These are phyloP conservation scores for Cercis canadensis DNA, from an alignment of 306 rosid species.

Conservation along the genomic window DNA sequence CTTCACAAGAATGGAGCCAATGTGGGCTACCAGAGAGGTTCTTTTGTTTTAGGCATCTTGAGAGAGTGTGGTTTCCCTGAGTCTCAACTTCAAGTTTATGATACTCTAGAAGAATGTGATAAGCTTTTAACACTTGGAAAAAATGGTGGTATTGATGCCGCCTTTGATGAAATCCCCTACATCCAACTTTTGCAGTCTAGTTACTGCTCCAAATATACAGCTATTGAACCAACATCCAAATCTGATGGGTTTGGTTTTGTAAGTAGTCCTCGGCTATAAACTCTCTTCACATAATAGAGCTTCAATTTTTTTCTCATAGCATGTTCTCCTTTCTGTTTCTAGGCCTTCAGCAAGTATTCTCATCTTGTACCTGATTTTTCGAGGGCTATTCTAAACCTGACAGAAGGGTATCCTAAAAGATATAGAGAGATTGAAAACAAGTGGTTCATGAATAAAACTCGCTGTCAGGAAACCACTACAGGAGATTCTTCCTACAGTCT, in stretches of 20 bases:
- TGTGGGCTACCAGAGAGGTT: constrained; percentile 28
- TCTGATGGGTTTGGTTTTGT: constrained; percentile 47
- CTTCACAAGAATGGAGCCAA: constrained; percentile 7
- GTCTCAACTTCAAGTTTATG: background rate
- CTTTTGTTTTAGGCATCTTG: constrained; percentile 7
- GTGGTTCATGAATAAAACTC: no score
- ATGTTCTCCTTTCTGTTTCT: no score
- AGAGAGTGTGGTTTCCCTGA: constrained; percentile 6
- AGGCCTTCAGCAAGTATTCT: background rate
- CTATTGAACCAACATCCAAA: constrained; percentile 34
- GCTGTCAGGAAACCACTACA: no score
- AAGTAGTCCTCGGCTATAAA: no score
- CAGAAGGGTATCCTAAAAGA: no score
- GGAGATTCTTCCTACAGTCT: no score
- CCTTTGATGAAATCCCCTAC: constrained; percentile 41
- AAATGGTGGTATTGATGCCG: constrained; percentile 42
- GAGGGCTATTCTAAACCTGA: no score
- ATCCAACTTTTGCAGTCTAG: background rate
- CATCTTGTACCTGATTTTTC: no score
- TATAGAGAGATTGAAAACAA: no score
- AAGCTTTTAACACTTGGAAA: constrained; percentile 34
- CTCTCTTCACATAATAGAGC: no score
- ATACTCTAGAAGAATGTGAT: background rate
- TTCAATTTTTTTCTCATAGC: no score
- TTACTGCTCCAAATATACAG: constrained; percentile 28